These are phyloP conservation scores for Phytophthora lateralis DNA, from an alignment of 352 stramenopile genomes.

Conservation along the genomic window DNA sequence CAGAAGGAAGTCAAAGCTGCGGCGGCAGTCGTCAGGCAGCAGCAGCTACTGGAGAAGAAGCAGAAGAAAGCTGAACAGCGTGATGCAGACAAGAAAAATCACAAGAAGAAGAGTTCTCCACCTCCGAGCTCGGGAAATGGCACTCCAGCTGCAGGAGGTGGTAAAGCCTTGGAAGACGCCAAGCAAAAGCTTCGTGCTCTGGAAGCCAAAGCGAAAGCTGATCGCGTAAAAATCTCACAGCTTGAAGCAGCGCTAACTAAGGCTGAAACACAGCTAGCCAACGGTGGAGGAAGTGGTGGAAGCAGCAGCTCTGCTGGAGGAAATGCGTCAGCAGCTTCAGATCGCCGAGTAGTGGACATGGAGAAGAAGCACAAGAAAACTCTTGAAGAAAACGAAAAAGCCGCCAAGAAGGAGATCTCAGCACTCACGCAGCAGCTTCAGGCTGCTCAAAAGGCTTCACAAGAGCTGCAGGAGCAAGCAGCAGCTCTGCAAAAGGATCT, in stretches of 20 bases:
- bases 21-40: constrained; percentile 9
- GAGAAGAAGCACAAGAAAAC: constrained; percentile 85
- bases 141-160: constrained; percentile 1
- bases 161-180: constrained; percentile 57
- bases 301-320: constrained; percentile 23
- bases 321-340: constrained; percentile 31
- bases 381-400: constrained; percentile 71
- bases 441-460: constrained; percentile 45
- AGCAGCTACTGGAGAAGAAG: constrained; percentile 27
- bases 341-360: constrained; percentile 67
- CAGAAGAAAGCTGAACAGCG: constrained; percentile 24
- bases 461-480: constrained; percentile 55
- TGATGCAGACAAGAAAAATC: constrained; percentile 9
- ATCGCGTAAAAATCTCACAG: constrained; percentile 78
- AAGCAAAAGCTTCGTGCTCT: constrained; percentile 81
- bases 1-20: constrained; percentile 28
- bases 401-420: constrained; percentile 51
- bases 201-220: constrained; percentile 67
- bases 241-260: constrained; percentile 70
- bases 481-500: constrained; percentile 58
- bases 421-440: constrained; percentile 56
- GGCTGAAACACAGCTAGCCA: constrained; percentile 43
- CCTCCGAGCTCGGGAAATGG: constrained; percentile 6
- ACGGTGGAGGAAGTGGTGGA: constrained; percentile 15
- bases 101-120: constrained; percentile 29